Evolutionary conservation across 176 grass and related monocot species (phyloP), one percentile per base, ranked within the genome.

Genomic region (Oropetium thomaeum): DNA sequence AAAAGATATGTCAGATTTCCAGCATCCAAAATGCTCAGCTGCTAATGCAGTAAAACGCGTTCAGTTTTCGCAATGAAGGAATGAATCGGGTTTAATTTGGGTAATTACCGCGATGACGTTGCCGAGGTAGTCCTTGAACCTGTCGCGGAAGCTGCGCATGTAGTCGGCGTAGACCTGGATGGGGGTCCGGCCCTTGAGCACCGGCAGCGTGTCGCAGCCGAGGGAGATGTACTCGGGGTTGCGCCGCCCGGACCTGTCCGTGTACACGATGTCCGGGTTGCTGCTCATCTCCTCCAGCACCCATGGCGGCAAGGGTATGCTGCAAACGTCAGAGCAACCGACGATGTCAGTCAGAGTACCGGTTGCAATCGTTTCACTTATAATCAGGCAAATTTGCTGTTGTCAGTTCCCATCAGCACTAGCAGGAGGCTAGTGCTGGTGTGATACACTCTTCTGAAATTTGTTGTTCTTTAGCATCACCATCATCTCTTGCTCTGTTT

Each of bases 191-290:
- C 91, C 96, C 27, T 59, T 79, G 70, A 99, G 87, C 74, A 99
- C 89, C 20, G 96, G 91, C 48, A 99, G 61, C 10, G 62, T 53
- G 69, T 99, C 96, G 20, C 96, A 95, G 64, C 91, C 96, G 7
- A 98, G 65, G 45, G 96, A 98, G 88, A 98, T 86, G 69, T 98
- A 98, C 83, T 98, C 96, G 0, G 91, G 96, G 51, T 98, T 98
- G 62, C 96, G 88, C 2, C 84, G 87, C 1, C 89, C 91, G 13
- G 96, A 98, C 45, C 84, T 82, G 75, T 99, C 96, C 0, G 96
- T 88, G 82, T 99, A 95, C 62, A 92, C 84, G 11, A 99, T 92
- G 65, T 99, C 91, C 29, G 86, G 87, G 72, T 99, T 78, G 52
- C 31, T 80, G 82, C 30, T 92, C 75, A 95, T 73, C 68, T 92